phyloP scores from a whole-genome alignment of 495 filamentous ascomycete genomes.

The Clohesyomyces aquaticus region DNA sequence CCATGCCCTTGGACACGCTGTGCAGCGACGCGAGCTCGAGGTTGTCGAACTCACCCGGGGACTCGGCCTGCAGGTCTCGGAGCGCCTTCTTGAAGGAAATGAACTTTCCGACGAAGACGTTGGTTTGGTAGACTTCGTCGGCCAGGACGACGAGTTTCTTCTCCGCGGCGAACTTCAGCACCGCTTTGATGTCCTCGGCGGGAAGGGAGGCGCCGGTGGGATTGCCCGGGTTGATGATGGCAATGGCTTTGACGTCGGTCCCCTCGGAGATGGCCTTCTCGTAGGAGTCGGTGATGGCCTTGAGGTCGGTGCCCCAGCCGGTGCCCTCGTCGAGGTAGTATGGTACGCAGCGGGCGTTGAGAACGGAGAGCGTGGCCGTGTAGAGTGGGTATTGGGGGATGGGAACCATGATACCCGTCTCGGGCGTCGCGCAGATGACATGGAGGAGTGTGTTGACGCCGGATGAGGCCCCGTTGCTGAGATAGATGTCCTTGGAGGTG shows the following conservation, averaged over 20 bases:
- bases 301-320: constrained; percentile 84
- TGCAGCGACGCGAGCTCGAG: constrained; percentile 76
- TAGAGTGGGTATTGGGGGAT: constrained; percentile 99
- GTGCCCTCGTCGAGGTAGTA: constrained; percentile 88
- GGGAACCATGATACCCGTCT: constrained; percentile 85
- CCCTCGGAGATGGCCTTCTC: constrained; percentile 72
- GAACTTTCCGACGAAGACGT: constrained; percentile 92
- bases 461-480: constrained; percentile 87
- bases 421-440: constrained; percentile 78
- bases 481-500: constrained; percentile 76
- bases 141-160: constrained; percentile 88
- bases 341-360: constrained; percentile 85
- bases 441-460: constrained; percentile 92
- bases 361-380: constrained; percentile 85
- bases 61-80: constrained; percentile 76
- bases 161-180: constrained; percentile 82
- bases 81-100: constrained; percentile 91
- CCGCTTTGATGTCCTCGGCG: constrained; percentile 73
- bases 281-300: constrained; percentile 70
- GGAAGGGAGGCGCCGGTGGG: constrained; percentile 87
- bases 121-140: constrained; percentile 99
- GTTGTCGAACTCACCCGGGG: constrained; percentile 74
- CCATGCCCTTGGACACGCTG: constrained; percentile 85
- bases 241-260: constrained; percentile 86
- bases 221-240: constrained; percentile 98